Base-by-base conservation (phyloP, 257 asterid species). In the Scutellaria galericulata region DNA sequence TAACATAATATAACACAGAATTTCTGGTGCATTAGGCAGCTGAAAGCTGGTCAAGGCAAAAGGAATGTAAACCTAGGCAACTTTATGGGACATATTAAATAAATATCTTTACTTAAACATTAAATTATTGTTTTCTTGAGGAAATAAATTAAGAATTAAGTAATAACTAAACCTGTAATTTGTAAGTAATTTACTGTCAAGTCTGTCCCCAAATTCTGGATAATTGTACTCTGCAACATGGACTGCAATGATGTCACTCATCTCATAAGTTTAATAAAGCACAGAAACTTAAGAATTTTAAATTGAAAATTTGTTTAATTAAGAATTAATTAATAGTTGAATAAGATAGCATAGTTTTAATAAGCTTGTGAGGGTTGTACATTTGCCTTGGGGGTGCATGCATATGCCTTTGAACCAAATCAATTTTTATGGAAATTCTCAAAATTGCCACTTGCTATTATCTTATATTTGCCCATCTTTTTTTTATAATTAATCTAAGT, bases 231-330 rank as follows among this genome's bases (percentile, higher is more conserved):
- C 27, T 53, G 79, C 70, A 72, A 68, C 79, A 77, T 73, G 79
- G 77, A 22, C 70, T 71, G 71, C 72, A 78, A 83, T 78, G 84
- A 85, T 83, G 82, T 74, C 83, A 82, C 60, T 7, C 27, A 61
- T 22, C 64, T 58, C 55, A 68, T 27, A 55, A 50, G 18, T 64
- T 46, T 57, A 66, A 72, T 51, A 24, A 31, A 13, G 9, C 53
- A 63, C 69, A 41, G 5, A 55, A 69, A 57, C 31, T 31, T 13
- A 64, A 54, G 20, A 63, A 54, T 66, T 11, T 31, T 1, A 31
- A 31, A 31, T 4, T 31, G 37, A 31, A 31, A 31, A 2, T 50
- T 10, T 11, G 12, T 37, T 50, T 3, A 48, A 42, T 31, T 13
- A 57, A 54, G 20, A 56, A 54, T 66, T 11, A 65, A 68, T 9